These are phyloP conservation scores for Prunus persica DNA, from an alignment of 306 rosid species.

Conservation along the genomic window DNA sequence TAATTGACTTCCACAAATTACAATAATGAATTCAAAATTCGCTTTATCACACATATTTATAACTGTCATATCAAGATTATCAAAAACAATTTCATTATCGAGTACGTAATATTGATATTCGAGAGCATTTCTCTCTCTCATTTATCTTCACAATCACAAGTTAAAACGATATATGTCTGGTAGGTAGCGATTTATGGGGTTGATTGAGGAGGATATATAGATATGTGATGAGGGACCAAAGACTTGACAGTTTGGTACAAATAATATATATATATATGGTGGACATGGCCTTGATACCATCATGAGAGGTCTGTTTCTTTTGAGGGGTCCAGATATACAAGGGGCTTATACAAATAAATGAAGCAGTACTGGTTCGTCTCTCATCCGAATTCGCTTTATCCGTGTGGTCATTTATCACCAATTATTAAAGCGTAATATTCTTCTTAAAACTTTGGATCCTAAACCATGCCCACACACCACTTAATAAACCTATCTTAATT, in stretches of 20 bases:
- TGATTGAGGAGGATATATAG: conserved; percentile 32
- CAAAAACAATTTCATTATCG: too few relatives aligned
- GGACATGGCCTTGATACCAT: conserved; percentile 24
- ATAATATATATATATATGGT: conserved; percentile 20
- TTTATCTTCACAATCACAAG: too few relatives aligned
- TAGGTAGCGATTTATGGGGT: conserved; percentile 39
- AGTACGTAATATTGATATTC: too few relatives aligned
- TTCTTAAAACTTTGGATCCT: conserved; percentile 35
- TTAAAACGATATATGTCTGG: background rate
- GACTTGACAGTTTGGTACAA: conserved; percentile 18
- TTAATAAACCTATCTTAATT: conserved; percentile 4
- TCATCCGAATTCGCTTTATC: conserved; percentile 48
- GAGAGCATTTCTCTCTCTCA: too few relatives aligned
- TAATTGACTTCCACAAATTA: background rate
- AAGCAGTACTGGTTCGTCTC: conserved; percentile 32
- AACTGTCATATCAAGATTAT: too few relatives aligned
- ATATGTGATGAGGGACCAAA: conserved; percentile 34
- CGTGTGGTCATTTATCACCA: conserved; percentile 56
- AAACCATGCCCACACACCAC: conserved; percentile 15
- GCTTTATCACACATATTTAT: too few relatives aligned
- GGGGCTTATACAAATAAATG: too few relatives aligned
- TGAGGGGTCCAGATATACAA: conserved; percentile 27
- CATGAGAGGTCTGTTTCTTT: conserved; percentile 37
- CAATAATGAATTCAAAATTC: too few relatives aligned
- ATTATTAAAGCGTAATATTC: conserved; percentile 60